These are phyloP conservation scores for Leccinum barrowsii DNA, from an alignment of 768 basidiomycete genomes.

Conservation along the genomic window DNA sequence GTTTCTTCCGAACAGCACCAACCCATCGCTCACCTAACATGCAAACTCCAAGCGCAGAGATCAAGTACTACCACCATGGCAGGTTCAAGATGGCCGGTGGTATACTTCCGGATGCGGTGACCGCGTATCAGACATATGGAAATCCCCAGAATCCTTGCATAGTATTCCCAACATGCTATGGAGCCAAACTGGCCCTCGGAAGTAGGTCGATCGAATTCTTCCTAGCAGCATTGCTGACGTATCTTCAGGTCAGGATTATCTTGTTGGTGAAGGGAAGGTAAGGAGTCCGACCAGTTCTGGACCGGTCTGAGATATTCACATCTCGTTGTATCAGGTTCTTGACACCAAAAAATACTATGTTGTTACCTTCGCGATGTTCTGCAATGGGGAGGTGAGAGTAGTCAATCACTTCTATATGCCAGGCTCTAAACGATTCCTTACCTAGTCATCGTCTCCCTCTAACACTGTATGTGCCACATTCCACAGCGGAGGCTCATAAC, in stretches of 20 bases:
- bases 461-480: slow-evolving; percentile 34
- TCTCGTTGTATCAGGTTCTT: slow-evolving; percentile 35
- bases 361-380: slow-evolving; percentile 56
- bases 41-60: slow-evolving; percentile 20
- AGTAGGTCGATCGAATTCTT: slow-evolving; percentile 32
- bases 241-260: slow-evolving; percentile 42
- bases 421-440: not conserved
- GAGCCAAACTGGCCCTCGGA: slow-evolving; percentile 42
- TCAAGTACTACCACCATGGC: slow-evolving; percentile 52
- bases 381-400: slow-evolving; percentile 51
- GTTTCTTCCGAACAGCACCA: not conserved
- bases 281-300: not conserved
- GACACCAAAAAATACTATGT: slow-evolving; percentile 50
- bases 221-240: slow-evolving; percentile 1
- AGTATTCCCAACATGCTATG: slow-evolving; percentile 59
- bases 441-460: slow-evolving; percentile 58
- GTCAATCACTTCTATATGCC: not conserved
- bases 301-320: not conserved
- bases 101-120: slow-evolving; percentile 52
- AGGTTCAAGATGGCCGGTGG: slow-evolving; percentile 53
- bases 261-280: slow-evolving; percentile 53
- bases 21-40: slow-evolving; percentile 1
- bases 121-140: slow-evolving; percentile 59
- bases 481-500: not conserved
- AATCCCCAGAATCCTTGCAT: slow-evolving; percentile 50